A percentile compares a stretch with the other conserved stretches of the same genome.
Evolutionary conservation across 148 eudicot species (phyloP).

Genomic region (Nepenthes mirabilis): DNA sequence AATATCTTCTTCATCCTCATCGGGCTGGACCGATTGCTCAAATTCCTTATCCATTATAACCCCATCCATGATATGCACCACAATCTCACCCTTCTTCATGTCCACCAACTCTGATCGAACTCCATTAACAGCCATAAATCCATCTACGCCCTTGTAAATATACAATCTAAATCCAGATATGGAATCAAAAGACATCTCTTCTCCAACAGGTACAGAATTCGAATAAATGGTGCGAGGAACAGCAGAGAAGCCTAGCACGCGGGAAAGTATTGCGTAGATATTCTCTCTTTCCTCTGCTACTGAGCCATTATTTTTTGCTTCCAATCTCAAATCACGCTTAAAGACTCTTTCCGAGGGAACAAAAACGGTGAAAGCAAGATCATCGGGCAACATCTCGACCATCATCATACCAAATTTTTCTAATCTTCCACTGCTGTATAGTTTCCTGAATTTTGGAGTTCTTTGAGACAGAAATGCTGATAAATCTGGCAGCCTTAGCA

Average conservation of each 20-base stretch:
- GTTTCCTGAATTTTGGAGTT: too few species aligned
- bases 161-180: slow-evolving; percentile 44
- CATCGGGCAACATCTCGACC: slow-evolving; percentile 64
- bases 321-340: slow-evolving; percentile 42
- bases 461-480: too few species aligned
- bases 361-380: slow-evolving; percentile 69
- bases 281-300: slow-evolving; percentile 25
- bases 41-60: slow-evolving; percentile 82
- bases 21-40: slow-evolving; percentile 37
- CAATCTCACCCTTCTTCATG: slow-evolving; percentile 34
- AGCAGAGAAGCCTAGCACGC: slow-evolving; percentile 52
- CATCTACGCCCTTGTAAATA: slow-evolving; percentile 38
- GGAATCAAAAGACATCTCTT: slow-evolving; percentile 44
- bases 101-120: slow-evolving; percentile 34
- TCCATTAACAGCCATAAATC: slow-evolving; percentile 50
- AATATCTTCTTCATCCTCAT: slow-evolving; percentile 20
- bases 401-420: slow-evolving; percentile 41
- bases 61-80: slow-evolving; percentile 77
- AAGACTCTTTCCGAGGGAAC: slow-evolving; percentile 60
- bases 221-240: slow-evolving; percentile 49
- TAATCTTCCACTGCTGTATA: too few species aligned
- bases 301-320: slow-evolving; percentile 14
- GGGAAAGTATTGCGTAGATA: slow-evolving; percentile 55
- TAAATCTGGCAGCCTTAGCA: too few species aligned
- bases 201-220: slow-evolving; percentile 21